Base-by-base conservation (phyloP, 192 early-diverging fungal species). In the Umbelopsis vinacea region DNA sequence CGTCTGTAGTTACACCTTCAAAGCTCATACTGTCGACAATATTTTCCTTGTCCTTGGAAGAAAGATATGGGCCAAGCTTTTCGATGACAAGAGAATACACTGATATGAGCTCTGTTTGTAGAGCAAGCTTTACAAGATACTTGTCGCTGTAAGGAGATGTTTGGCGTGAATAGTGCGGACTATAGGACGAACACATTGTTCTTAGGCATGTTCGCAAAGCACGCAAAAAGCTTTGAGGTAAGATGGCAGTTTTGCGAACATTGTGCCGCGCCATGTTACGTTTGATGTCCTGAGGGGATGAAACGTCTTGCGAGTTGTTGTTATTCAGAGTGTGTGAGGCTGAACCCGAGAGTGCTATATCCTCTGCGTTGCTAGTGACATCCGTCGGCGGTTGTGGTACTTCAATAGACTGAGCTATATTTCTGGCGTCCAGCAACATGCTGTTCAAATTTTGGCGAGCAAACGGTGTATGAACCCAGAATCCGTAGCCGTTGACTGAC, bases 1-100 rank as follows among this genome's bases (percentile, higher is more conserved):
- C 57, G 19, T 63, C 57, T 3, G 57, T 63, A 0, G 57, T 63
- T 14, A 63, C 33, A 2, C 57, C 57, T 63, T 63, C 57, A 37
- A 63, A 63, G 35, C 57, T 63, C 57, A 63, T 63, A n/a, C 57
- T 35, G 33, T 63, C 57, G 5, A 63, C n/a, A n/a, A 63, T 63
- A 17, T 29, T 33, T 63, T 63, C 57, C 33, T 38, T 63, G 33
- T 63, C 57, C 17, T 37, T 63, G 0, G 7, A 0, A 6, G 57
- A 37, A 3, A 63, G 57, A 37, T 63, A 63, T 37, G 57, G 29
- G 3, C 33, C 57, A 33, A 63, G 29, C 26, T 63, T 63, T 19
- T 63, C 57, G 11, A 63, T 26, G 26, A 63, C 57, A 0, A 63
- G 57, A 33, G 35, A 19, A 35, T 63, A 63, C 17, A 63, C 57